Conservation (phyloP, 495 filamentous ascomycete species). For the Trypethelium eluteriae region DNA sequence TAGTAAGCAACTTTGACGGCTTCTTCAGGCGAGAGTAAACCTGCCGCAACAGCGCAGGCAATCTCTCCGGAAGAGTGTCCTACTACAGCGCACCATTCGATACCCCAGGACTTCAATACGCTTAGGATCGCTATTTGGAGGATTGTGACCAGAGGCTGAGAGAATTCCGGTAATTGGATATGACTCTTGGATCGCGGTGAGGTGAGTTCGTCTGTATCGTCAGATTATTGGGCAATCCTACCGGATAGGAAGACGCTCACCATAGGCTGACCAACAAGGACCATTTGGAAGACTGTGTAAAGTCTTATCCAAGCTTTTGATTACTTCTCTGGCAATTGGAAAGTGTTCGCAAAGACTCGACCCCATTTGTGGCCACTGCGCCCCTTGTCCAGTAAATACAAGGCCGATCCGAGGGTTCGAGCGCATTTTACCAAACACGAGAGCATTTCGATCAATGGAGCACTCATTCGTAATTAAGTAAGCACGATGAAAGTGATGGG, state of each 20-base stretch:
- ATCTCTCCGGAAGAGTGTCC: conserved; percentile 62
- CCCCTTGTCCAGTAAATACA: conserved; percentile 44
- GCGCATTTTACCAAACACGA: neutral
- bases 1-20: conserved; percentile 40
- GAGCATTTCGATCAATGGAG: neutral
- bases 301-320: neutral
- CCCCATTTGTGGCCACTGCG: conserved; percentile 41
- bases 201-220: conserved; percentile 19
- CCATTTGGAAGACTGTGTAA: neutral
- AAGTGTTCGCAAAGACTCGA: neutral
- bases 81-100: conserved; percentile 37
- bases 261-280: neutral
- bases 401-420: neutral
- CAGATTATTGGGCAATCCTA: neutral
- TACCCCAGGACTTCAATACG: conserved; percentile 25
- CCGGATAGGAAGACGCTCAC: neutral
- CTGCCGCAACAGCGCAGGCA: conserved; percentile 53
- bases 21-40: conserved; percentile 39
- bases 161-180: conserved; percentile 17
- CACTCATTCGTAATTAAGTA: neutral
- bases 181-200: conserved; percentile 20
- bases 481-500: neutral
- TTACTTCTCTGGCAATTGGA: neutral
- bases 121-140: conserved; percentile 25
- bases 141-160: conserved; percentile 27